Conservation (phyloP, 2,329 filamentous ascomycete species). For the Huntiella savannae region DNA sequence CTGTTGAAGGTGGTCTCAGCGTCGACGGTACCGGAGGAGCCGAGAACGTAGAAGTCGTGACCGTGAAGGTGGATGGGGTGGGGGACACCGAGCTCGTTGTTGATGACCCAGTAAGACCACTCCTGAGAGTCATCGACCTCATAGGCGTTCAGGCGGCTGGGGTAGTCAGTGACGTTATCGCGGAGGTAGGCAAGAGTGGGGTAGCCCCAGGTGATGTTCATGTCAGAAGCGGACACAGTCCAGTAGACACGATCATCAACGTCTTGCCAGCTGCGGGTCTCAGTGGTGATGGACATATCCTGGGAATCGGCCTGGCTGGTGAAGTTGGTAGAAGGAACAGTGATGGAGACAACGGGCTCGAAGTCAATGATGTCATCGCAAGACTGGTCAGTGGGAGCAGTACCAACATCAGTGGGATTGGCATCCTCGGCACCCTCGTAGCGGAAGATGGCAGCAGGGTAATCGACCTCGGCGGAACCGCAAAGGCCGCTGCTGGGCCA, state of each 20-base stretch:
- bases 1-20: conserved; percentile 15
- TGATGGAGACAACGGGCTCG: conserved; percentile 16
- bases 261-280: conserved; percentile 12
- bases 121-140: conserved; percentile 12
- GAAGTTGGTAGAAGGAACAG: conserved; percentile 16
- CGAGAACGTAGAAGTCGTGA: conserved; percentile 29
- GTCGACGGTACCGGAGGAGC: conserved; percentile 13
- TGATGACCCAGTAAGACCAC: conserved; percentile 19
- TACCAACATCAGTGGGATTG: conserved; percentile 17
- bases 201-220: conserved; percentile 23
- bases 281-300: conserved; percentile 14
- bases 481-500: conserved; percentile 18
- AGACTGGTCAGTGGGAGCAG: conserved; percentile 13
- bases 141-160: conserved; percentile 13
- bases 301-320: conserved; percentile 11
- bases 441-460: conserved; percentile 22
- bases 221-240: conserved; percentile 19
- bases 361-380: conserved; percentile 14
- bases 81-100: conserved; percentile 16
- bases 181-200: conserved; percentile 19
- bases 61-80: conserved; percentile 31
- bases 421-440: conserved; percentile 18
- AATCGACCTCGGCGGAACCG: conserved; percentile 15
- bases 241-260: conserved; percentile 16
- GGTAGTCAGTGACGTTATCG: conserved; percentile 13